These are phyloP conservation scores for Haberlea rhodopensis DNA, from an alignment of 257 asterid species.

Conservation along the genomic window DNA sequence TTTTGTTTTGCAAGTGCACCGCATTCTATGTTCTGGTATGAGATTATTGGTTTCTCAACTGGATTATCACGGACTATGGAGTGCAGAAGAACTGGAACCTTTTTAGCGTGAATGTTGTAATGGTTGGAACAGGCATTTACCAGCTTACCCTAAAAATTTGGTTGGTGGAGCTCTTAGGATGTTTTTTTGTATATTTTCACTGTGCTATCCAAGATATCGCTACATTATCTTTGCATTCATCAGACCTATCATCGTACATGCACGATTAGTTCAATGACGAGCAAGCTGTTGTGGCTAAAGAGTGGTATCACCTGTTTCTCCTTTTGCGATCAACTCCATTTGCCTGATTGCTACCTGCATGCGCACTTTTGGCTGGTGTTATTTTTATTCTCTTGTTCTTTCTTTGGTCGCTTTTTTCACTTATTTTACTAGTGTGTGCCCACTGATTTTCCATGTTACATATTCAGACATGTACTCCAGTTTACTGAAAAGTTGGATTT, in stretches of 20 bases:
- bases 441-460: too few relatives aligned
- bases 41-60: neutral
- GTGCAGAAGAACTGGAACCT: conserved; percentile 95
- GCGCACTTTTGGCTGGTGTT: neutral
- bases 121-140: conserved; percentile 88
- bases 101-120: conserved; percentile 78
- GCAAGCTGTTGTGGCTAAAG: conserved; percentile 63
- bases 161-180: conserved; percentile 32
- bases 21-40: neutral
- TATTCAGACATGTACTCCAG: too few relatives aligned
- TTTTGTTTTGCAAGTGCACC: too few relatives aligned
- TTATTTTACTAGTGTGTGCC: too few relatives aligned
- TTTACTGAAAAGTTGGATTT: too few relatives aligned
- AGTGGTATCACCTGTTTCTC: conserved; percentile 36
- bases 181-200: neutral
- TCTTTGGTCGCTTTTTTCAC: too few relatives aligned
- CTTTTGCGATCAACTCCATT: neutral
- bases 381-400: neutral
- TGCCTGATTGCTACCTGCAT: conserved; percentile 18
- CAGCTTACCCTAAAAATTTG: conserved; percentile 72
- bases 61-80: conserved; percentile 27
- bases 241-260: conserved; percentile 39
- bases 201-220: conserved; percentile 7
- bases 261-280: conserved; percentile 60
- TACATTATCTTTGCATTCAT: neutral